phyloP scores from a whole-genome alignment of 192 early-diverging fungal species.

The Chytriomyces confervae region DNA sequence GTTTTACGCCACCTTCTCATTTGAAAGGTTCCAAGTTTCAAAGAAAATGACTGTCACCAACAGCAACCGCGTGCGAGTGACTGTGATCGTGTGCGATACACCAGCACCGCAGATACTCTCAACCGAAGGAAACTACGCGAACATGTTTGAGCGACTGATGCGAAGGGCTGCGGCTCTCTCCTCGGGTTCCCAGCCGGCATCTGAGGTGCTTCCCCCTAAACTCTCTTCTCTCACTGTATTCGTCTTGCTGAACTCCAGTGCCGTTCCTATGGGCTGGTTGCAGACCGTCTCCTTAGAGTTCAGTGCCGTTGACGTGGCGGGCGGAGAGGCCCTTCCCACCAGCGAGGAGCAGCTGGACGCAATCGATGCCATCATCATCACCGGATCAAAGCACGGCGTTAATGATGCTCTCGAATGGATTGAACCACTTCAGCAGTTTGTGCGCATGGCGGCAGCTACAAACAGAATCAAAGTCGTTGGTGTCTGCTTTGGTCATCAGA shows the following conservation, averaged over 20 bases:
- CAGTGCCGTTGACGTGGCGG: constrained; percentile 16
- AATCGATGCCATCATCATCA: constrained; percentile 47
- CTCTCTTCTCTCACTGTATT: constrained; percentile 1
- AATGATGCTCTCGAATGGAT: constrained; percentile 71
- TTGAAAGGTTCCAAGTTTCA: too few species aligned
- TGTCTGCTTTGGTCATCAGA: constrained; percentile 88
- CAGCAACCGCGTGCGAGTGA: background rate
- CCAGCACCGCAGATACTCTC: background rate
- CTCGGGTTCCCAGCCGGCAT: background rate
- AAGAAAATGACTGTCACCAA: too few species aligned
- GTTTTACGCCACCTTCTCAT: too few species aligned
- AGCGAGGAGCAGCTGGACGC: constrained; percentile 26
- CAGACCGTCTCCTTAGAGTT: background rate
- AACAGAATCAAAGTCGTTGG: constrained; percentile 59
- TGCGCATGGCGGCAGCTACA: constrained; percentile 43
- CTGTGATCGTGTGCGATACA: constrained; percentile 31
- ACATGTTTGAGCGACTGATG: constrained; percentile 40
- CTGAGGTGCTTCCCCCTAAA: background rate
- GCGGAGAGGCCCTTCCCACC: constrained; percentile 36
- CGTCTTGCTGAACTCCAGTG: background rate
- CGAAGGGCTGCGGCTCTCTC: background rate
- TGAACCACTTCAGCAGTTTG: constrained; percentile 58
- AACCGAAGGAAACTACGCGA: constrained; percentile 28
- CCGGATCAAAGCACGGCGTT: constrained; percentile 59
- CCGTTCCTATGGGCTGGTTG: background rate